These are phyloP conservation scores for Davidsoniella australis DNA, from an alignment of 2,329 filamentous ascomycete genomes.

Conservation along the genomic window DNA sequence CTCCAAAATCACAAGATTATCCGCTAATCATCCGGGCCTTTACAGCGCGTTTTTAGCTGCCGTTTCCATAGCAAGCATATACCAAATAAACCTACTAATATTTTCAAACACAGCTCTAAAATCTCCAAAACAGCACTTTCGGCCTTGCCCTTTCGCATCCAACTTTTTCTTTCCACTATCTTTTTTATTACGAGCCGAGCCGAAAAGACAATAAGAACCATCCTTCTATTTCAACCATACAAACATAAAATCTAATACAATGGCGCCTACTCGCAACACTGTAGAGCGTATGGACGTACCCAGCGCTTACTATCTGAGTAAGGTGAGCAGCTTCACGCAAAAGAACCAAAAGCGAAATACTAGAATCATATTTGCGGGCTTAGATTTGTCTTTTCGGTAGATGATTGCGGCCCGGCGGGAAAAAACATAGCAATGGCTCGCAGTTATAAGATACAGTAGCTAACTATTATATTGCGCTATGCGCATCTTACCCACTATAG, in stretches of 20 bases:
- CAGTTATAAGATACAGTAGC: conserved; percentile 13
- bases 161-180: neutral
- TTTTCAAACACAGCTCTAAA: neutral
- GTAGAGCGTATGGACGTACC: conserved; percentile 87
- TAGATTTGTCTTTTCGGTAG: neutral
- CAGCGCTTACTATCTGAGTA: conserved; percentile 78
- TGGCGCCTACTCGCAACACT: conserved; percentile 30
- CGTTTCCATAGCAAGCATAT: conserved; percentile 5
- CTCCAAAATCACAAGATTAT: neutral
- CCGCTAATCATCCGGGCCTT: neutral
- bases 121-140: neutral
- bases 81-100: neutral
- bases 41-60: neutral
- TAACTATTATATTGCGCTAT: conserved; percentile 2
- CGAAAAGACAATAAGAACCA: too few species aligned
- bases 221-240: neutral
- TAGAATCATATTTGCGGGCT: neutral
- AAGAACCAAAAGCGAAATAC: too few species aligned
- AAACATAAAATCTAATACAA: neutral
- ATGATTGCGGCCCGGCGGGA: too few species aligned
- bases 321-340: conserved; percentile 34
- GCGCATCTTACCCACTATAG: conserved; percentile 26
- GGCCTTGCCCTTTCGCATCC: neutral
- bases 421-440: neutral
- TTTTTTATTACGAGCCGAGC: neutral